Percentiles rank a stretch among this genome's conserved stretches.
Conservation (phyloP, 371 early-diverging fungal genomes). For the Chytridium lagenaria region DNA sequence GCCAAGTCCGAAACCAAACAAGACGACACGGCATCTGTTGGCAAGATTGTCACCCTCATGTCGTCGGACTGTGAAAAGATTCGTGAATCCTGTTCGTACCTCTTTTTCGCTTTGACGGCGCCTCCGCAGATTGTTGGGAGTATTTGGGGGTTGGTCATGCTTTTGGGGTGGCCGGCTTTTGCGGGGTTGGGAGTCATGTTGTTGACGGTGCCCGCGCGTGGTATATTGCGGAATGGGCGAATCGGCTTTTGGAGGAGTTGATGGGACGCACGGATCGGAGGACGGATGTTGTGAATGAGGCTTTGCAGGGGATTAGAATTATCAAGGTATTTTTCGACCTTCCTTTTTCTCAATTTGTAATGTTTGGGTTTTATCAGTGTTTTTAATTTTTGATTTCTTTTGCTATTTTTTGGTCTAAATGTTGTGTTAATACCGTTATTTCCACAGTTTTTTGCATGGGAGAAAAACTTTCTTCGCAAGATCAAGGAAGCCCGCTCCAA, state of each 20-base stretch:
- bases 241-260: slow-evolving; percentile 30
- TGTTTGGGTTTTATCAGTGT: too few relatives aligned
- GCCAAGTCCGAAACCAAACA: background rate
- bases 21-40: slow-evolving; percentile 15
- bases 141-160: slow-evolving; percentile 12
- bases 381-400: too few relatives aligned
- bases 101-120: slow-evolving; percentile 19
- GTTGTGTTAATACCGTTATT: too few relatives aligned
- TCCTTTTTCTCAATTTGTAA: background rate
- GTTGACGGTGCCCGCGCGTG: slow-evolving; percentile 32
- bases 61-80: slow-evolving; percentile 34
- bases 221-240: slow-evolving; percentile 21
- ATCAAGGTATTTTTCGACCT: slow-evolving; percentile 42
- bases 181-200: slow-evolving; percentile 26
- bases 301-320: slow-evolving; percentile 49
- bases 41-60: slow-evolving; percentile 49
- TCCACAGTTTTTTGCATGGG: slow-evolving; percentile 54
- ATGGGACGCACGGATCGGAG: slow-evolving; percentile 43
- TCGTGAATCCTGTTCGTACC: slow-evolving; percentile 21
- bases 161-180: slow-evolving; percentile 32
- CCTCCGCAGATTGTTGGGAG: slow-evolving; percentile 28
- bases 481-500: slow-evolving; percentile 43
- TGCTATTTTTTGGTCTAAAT: too few relatives aligned
- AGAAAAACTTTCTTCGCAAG: slow-evolving; percentile 49
- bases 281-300: slow-evolving; percentile 48